Percentiles rank a stretch among this genome's conserved stretches.
Conservation (phyloP, 768 basidiomycete genomes). For the Collybia sp. region DNA sequence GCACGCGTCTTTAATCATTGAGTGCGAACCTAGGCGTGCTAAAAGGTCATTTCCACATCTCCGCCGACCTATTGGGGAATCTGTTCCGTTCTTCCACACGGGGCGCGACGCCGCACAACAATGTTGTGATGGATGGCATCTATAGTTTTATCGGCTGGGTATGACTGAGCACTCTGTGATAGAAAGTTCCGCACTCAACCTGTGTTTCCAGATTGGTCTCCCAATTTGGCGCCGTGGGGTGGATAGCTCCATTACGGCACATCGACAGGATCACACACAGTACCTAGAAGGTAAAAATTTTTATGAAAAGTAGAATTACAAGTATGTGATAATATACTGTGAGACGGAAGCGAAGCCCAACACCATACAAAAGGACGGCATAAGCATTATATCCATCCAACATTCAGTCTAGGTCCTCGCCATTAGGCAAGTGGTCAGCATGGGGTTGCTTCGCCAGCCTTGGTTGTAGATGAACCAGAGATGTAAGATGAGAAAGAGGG, state of each 20-base stretch:
- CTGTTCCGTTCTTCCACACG: constrained; percentile 68
- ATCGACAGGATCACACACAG: constrained; percentile 40
- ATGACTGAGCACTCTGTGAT: constrained; percentile 14
- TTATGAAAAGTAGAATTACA: constrained; percentile 1
- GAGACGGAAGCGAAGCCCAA: constrained; percentile 55
- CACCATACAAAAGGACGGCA: constrained; percentile 17
- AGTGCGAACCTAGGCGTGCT: constrained; percentile 50
- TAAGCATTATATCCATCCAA: constrained; percentile 72
- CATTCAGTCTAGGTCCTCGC: constrained; percentile 69
- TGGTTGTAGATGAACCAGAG: constrained; percentile 61
- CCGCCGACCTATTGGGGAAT: constrained; percentile 63
- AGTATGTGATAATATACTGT: constrained; percentile 26
- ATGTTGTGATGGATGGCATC: constrained; percentile 49
- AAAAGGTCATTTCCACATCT: constrained; percentile 73
- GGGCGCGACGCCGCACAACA: constrained; percentile 60
- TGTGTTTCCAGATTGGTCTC: constrained; percentile 36
- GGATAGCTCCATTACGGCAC: constrained; percentile 41
- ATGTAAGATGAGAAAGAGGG: constrained; percentile 14
- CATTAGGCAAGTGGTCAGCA: constrained; percentile 63
- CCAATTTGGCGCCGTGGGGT: constrained; percentile 51
- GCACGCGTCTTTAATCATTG: not conserved
- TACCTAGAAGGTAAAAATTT: constrained; percentile 39
- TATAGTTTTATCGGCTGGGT: constrained; percentile 44
- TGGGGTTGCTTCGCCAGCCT: constrained; percentile 46
- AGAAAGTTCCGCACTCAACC: constrained; percentile 4